Conservation (phyloP, 2,329 filamentous ascomycete species). For the Bipolaris oryzae region DNA sequence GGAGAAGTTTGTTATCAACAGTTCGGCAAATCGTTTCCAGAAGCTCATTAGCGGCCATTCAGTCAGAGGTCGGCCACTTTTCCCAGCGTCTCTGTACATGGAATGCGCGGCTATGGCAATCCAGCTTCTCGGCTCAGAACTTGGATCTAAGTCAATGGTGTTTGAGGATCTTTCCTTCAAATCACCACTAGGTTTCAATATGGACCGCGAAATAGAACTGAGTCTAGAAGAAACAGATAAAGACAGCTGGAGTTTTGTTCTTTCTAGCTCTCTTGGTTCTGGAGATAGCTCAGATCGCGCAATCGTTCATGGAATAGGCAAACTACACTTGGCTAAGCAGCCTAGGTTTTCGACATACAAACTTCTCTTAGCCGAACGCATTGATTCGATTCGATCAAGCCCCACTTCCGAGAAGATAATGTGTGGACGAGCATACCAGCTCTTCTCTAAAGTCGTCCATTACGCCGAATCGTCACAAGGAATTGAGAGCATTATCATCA, state of each 20-base stretch:
- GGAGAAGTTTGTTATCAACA: slow-evolving; percentile 18
- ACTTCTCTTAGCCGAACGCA: slow-evolving; percentile 14
- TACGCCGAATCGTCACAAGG: slow-evolving; percentile 22
- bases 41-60: slow-evolving; percentile 23
- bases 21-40: slow-evolving; percentile 14
- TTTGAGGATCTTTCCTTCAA: slow-evolving; percentile 18
- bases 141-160: slow-evolving; percentile 3
- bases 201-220: slow-evolving; percentile 9
- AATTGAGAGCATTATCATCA: slow-evolving; percentile 19
- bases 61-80: slow-evolving; percentile 21
- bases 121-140: slow-evolving; percentile 4
- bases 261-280: slow-evolving; percentile 8
- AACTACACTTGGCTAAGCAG: slow-evolving; percentile 2
- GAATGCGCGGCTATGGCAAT: slow-evolving; percentile 24
- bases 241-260: slow-evolving; percentile 7
- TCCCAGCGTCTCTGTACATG: slow-evolving; percentile 30
- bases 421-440: slow-evolving; percentile 19
- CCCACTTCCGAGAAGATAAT: slow-evolving; percentile 16
- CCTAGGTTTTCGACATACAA: slow-evolving; percentile 15
- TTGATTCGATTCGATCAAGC: slow-evolving; percentile 4
- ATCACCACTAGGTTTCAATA: slow-evolving; percentile 15
- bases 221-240: slow-evolving; percentile 1
- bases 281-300: slow-evolving; percentile 1
- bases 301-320: slow-evolving; percentile 12
- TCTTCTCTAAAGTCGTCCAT: slow-evolving; percentile 25